phyloP scores from a whole-genome alignment of 2,329 filamentous ascomycete species.

The Trichoderma harzianum region DNA sequence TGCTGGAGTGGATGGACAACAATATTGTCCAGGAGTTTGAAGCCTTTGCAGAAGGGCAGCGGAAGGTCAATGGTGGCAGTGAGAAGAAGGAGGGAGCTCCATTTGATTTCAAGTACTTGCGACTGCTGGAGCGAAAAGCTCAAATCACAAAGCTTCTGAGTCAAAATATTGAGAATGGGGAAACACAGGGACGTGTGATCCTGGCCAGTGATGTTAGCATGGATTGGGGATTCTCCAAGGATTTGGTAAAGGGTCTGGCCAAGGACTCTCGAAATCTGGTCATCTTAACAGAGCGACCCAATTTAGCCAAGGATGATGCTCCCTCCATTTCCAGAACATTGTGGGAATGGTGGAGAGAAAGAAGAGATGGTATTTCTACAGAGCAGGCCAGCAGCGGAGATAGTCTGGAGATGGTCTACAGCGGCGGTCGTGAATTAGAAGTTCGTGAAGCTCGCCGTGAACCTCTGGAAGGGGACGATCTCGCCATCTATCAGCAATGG shows the following conservation, averaged over 20 bases:
- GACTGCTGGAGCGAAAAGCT: slow-evolving; percentile 75
- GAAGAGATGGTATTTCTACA: slow-evolving; percentile 58
- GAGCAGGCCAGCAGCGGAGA: slow-evolving; percentile 55
- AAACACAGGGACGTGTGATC: slow-evolving; percentile 65
- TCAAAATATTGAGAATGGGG: slow-evolving; percentile 40
- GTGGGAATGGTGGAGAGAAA: slow-evolving; percentile 76
- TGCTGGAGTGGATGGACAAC: slow-evolving; percentile 99
- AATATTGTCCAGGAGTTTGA: slow-evolving; percentile 91
- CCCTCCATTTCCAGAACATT: slow-evolving; percentile 68
- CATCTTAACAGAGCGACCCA: slow-evolving; percentile 75
- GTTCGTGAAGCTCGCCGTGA: slow-evolving; percentile 60
- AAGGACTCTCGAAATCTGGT: slow-evolving; percentile 77
- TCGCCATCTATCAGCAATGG: slow-evolving; percentile 85
- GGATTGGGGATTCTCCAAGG: slow-evolving; percentile 92
- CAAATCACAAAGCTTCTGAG: slow-evolving; percentile 70
- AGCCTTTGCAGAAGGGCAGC: slow-evolving; percentile 55
- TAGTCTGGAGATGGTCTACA: slow-evolving; percentile 63
- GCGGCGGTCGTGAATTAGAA: slow-evolving; percentile 59
- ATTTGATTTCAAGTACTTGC: slow-evolving; percentile 86
- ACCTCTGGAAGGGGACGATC: slow-evolving; percentile 70
- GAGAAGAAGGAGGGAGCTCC: slow-evolving; percentile 63
- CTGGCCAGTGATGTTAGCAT: slow-evolving; percentile 85
- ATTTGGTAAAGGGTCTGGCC: slow-evolving; percentile 71
- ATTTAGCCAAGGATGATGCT: slow-evolving; percentile 36
- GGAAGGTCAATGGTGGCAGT: slow-evolving; percentile 44